Percentiles rank a stretch among this genome's conserved stretches.
These are phyloP conservation scores for Cyclotella baltica DNA, from an alignment of 108 stramenopile species.

Conservation along the genomic window DNA sequence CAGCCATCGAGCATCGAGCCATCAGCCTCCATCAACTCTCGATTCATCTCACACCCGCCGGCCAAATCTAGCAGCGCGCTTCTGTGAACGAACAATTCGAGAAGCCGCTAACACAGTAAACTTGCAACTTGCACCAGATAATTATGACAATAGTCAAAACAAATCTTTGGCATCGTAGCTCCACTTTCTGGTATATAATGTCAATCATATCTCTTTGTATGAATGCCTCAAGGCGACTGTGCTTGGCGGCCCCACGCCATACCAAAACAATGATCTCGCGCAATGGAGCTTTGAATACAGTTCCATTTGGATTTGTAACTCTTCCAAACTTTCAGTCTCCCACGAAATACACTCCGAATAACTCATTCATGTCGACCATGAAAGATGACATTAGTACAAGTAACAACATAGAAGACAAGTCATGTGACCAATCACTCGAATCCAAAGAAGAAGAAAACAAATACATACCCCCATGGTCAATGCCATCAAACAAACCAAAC, in stretches of 20 bases:
- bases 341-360: background rate
- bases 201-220: background rate
- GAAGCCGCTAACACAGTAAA: no score
- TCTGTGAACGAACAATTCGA: no score
- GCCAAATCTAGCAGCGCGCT: no score
- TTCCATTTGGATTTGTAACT: background rate
- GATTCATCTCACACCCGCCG: no score
- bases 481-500: constrained; percentile 16
- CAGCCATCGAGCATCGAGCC: no score
- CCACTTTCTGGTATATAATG: background rate
- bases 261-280: background rate
- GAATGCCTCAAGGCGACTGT: background rate
- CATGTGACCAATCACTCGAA: background rate
- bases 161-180: background rate
- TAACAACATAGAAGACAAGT: background rate
- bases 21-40: no score
- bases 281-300: background rate
- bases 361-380: background rate
- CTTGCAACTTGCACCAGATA: no score
- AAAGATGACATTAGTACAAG: background rate
- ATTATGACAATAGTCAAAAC: background rate
- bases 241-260: background rate
- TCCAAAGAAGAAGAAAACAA: constrained; percentile 14
- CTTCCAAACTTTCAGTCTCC: background rate
- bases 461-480: constrained; percentile 50